Conservation (phyloP, 73 alveolate species). For the Tetrahymena borealis region DNA sequence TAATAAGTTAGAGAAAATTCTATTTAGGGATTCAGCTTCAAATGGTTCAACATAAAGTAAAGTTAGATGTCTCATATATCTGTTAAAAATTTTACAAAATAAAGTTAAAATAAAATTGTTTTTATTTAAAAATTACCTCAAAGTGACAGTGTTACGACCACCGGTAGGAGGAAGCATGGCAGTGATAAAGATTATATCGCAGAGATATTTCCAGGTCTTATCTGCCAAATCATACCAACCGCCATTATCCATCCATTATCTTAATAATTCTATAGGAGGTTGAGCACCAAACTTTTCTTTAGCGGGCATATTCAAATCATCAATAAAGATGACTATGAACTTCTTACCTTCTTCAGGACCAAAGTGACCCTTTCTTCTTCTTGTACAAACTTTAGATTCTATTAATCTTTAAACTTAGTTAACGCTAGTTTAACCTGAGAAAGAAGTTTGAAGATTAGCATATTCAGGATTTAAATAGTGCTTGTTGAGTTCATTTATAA, state of each 20-base stretch:
- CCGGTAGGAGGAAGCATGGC: constrained; percentile 99
- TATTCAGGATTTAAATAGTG: constrained; percentile 84
- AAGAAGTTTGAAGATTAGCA: constrained; percentile 76
- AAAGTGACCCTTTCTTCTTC: constrained; percentile 87
- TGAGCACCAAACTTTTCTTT: constrained; percentile 99
- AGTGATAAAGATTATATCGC: constrained; percentile 91
- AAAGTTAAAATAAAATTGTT: neutral
- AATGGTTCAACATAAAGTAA: constrained; percentile 91
- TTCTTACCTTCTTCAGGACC: constrained; percentile 92
- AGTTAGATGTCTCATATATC: constrained; percentile 84
- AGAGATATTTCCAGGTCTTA: constrained; percentile 77
- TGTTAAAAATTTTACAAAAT: constrained; percentile 34
- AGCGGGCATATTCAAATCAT: constrained; percentile 99
- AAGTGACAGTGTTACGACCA: constrained; percentile 86
- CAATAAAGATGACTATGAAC: constrained; percentile 87
- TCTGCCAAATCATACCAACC: constrained; percentile 98
- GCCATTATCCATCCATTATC: constrained; percentile 99
- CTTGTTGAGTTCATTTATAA: constrained; percentile 70
- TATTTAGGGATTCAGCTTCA: constrained; percentile 76
- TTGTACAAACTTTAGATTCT: constrained; percentile 33
- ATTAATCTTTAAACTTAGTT: constrained; percentile 67
- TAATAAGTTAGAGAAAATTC: constrained; percentile 83
- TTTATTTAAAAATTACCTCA: constrained; percentile 45
- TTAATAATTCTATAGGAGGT: constrained; percentile 99
- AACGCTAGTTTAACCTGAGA: constrained; percentile 98